A percentile compares a stretch with the other conserved stretches of the same genome.
Evolutionary conservation across 208 protist genomes (phyloP).

Genomic region (Herpetomonas tarakana): DNA sequence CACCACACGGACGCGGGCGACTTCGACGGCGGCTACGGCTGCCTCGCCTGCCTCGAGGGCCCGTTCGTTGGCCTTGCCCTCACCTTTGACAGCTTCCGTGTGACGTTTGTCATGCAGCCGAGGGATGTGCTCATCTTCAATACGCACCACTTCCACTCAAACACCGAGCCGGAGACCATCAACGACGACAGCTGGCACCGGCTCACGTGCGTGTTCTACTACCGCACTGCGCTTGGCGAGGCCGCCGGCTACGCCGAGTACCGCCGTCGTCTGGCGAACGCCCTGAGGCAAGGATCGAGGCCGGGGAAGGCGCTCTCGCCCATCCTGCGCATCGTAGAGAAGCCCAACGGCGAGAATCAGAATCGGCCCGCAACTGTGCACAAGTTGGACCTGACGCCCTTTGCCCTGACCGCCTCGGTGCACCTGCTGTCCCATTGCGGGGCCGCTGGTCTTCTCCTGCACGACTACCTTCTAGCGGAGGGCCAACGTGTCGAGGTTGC

Average conservation of each 20-base stretch:
- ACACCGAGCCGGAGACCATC: slow-evolving; percentile 79
- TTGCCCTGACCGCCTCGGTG: slow-evolving; percentile 27
- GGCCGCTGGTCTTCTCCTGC: slow-evolving; percentile 27
- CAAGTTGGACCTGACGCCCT: slow-evolving; percentile 46
- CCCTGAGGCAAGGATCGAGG: slow-evolving; percentile 20
- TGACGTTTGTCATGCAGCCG: slow-evolving; percentile 72
- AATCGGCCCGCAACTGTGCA: slow-evolving; percentile 52
- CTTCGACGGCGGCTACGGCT: slow-evolving; percentile 89
- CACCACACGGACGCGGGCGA: slow-evolving; percentile 88
- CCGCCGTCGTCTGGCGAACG: slow-evolving; percentile 32
- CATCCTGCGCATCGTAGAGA: slow-evolving; percentile 27
- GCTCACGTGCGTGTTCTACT: slow-evolving; percentile 91
- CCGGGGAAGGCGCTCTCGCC: slow-evolving; percentile 11
- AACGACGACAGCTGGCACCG: slow-evolving; percentile 47
- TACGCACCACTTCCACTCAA: slow-evolving; percentile 91
- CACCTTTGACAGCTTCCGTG: slow-evolving; percentile 69
- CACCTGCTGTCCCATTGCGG: slow-evolving; percentile 25
- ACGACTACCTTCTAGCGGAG: slow-evolving; percentile 22
- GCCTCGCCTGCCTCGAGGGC: slow-evolving; percentile 81
- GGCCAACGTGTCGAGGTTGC: slow-evolving; percentile 8
- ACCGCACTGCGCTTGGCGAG: slow-evolving; percentile 74
- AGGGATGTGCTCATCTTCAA: slow-evolving; percentile 90
- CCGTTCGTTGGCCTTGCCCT: slow-evolving; percentile 76
- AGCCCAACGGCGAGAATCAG: slow-evolving; percentile 63
- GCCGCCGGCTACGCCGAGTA: slow-evolving; percentile 71